Evolutionary conservation across 495 filamentous ascomycete genomes (phyloP).

Genomic region (Astrothelium macrocarpum): DNA sequence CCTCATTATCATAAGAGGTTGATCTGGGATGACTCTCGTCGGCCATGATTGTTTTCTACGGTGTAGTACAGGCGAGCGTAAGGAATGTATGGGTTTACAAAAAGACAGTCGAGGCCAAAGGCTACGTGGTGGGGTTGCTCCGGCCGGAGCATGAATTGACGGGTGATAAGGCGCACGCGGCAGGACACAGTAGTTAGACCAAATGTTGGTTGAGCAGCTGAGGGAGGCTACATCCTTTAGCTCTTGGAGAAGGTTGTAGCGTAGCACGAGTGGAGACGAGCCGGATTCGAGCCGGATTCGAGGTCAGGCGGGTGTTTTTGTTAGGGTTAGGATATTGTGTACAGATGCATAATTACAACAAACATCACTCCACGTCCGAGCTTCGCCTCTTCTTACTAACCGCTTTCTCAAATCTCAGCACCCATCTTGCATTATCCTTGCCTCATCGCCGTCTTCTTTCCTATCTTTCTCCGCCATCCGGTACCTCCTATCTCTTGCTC

Average conservation of each 20-base stretch:
- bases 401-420: not conserved
- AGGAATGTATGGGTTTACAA: not conserved
- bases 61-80: not conserved
- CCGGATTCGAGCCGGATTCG: not conserved
- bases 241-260: not conserved
- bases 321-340: not conserved
- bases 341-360: not conserved
- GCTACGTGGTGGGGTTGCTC: constrained; percentile 1
- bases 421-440: not conserved
- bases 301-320: constrained; percentile 1
- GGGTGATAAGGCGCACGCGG: not conserved
- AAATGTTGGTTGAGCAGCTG: not conserved
- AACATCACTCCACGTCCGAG: not conserved
- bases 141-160: not conserved
- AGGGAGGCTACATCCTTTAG: not conserved
- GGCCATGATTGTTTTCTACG: not conserved
- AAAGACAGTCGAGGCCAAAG: not conserved
- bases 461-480: not conserved
- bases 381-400: not conserved
- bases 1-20: not conserved
- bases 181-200: not conserved
- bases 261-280: not conserved
- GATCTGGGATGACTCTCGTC: not conserved
- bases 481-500: not conserved
- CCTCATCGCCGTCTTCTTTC: not conserved